Evolutionary conservation across 345 rosid genomes (phyloP), one percentile per base, ranked within the genome.

Genomic region (Eucalyptus regnans): DNA sequence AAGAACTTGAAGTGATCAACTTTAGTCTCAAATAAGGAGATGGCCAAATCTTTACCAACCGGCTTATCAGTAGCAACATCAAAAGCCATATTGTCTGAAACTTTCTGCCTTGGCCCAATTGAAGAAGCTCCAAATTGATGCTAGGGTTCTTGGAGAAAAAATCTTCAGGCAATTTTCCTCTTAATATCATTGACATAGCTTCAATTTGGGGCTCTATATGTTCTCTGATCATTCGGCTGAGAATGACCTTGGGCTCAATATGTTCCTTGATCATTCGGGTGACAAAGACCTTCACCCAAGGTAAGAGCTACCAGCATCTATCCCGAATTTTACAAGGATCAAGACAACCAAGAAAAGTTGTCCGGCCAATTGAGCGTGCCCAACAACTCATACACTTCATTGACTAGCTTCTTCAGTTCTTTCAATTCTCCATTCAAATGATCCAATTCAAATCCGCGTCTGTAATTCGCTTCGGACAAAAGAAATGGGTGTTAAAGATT

Each of bases 351-450:
- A 6, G 68, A 60, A 60, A 60, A 92, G 88, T 94, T 92, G 90
- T 94, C 96, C 23, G 94, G 89, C 94, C 92, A 94, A 62, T 93
- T 94, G 20, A 93, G 90, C 49, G 83, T 92, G 58, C 96, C 95
- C 5, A 93, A 86, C 12, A 93, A 76, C 6, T 93, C 92, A 41
- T 93, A 93, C 7, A 94, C 96, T 90, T 93, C 93, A 12, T 91
- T 92, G 79, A 93, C 95, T 33, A 94, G 87, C 37, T 90, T 90
- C 49, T 90, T 91, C 12, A 81, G 66, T 56, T 93, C 94, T 13
- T 20, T 33, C 29, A 86, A 88, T 12, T 54, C 88, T 9, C 56
- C 41, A 37, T 37, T 37, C 46, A 71, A 37, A 37, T 71, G 14
- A 81, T 41, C 87, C 4, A 93, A 68, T 25, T 87, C 86, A 68